Percentiles rank a stretch among this genome's conserved stretches.
Evolutionary conservation across 2,329 filamentous ascomycete species (phyloP).

Genomic region (Phialemonium atrogriseum): DNA sequence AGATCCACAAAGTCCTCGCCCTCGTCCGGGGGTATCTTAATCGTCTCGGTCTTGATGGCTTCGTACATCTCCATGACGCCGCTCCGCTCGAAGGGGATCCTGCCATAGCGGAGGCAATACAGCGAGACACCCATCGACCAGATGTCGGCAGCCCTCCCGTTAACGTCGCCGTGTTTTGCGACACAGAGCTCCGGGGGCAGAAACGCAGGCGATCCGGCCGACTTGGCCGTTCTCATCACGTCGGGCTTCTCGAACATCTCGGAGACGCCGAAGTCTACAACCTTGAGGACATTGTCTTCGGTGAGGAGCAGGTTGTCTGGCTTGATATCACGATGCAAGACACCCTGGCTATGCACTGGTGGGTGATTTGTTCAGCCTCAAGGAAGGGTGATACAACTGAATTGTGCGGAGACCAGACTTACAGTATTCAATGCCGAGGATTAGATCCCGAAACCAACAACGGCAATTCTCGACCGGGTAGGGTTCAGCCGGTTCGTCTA

Average conservation of each 20-base stretch:
- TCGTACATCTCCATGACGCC: slow-evolving; percentile 83
- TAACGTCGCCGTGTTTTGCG: slow-evolving; percentile 76
- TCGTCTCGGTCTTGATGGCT: slow-evolving; percentile 66
- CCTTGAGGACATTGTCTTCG: slow-evolving; percentile 85
- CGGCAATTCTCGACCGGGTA: slow-evolving; percentile 78
- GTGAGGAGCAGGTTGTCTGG: slow-evolving; percentile 92
- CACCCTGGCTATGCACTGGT: slow-evolving; percentile 81
- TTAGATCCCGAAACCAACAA: slow-evolving; percentile 89
- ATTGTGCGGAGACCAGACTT: slow-evolving; percentile 25
- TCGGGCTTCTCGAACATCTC: slow-evolving; percentile 89
- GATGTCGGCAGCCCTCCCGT: slow-evolving; percentile 84
- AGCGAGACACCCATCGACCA: slow-evolving; percentile 98
- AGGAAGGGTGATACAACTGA: neutral
- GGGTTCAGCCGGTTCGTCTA: slow-evolving; percentile 75
- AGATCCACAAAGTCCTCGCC: slow-evolving; percentile 66
- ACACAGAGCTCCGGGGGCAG: slow-evolving; percentile 89
- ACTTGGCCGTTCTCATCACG: slow-evolving; percentile 87
- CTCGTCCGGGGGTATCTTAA: slow-evolving; percentile 53
- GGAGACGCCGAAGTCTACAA: slow-evolving; percentile 97
- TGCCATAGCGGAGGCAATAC: slow-evolving; percentile 85
- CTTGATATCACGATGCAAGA: slow-evolving; percentile 96
- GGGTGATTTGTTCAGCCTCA: neutral
- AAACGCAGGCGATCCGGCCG: slow-evolving; percentile 90
- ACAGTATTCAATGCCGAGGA: slow-evolving; percentile 90
- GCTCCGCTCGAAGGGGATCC: slow-evolving; percentile 74